Evolutionary conservation across 495 filamentous ascomycete genomes (phyloP), one percentile per base, ranked within the genome.

Genomic region (Penicillium canescens): DNA sequence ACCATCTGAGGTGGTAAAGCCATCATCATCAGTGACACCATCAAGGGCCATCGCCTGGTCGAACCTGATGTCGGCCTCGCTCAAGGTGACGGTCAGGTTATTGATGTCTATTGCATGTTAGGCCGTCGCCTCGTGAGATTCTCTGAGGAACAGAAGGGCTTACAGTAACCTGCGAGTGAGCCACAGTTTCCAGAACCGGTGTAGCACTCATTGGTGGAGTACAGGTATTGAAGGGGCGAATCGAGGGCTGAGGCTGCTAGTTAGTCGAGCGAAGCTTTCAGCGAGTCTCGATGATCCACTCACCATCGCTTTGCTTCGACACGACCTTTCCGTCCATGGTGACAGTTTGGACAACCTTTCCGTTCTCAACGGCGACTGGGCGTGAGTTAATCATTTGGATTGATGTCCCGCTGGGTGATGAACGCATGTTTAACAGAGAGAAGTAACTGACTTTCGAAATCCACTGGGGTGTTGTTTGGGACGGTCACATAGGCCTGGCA

Each of bases 201-300:
- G 54, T 63, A 63, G 57, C 61, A 63, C 38, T 63, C 61, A 44
- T 63, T 56, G 43, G 54, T 54, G 26, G 61, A 63, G 54, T 60
- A 60, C 21, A 63, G 45, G 42, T 53, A 63, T 10, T 42, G 46
- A 4, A 61, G 42, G 14, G 46, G 33, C n/a, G 23, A 16, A 35
- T 53, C 46, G 13, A 61, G 59, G 20, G 45, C 54, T 54, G 41
- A 11, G 40, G 14, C 9, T 31, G 28, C 28, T 31, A 8, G 28
- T 31, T 31, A 31, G 28, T 31, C 28, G 28, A 31, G 28, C 28
- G 8, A 41, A 41, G 16, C 3, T 20, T 41, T 41, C 6, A 38
- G 6, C 1, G 18, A 14, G 8, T 16, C 20, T 41, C 6, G 10
- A 41, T 38, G 3, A 7, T 4, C 5, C 21, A 16, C 33, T 18